These are phyloP conservation scores for Tagetes erecta DNA, from an alignment of 129 eudicot genomes.

Conservation along the genomic window DNA sequence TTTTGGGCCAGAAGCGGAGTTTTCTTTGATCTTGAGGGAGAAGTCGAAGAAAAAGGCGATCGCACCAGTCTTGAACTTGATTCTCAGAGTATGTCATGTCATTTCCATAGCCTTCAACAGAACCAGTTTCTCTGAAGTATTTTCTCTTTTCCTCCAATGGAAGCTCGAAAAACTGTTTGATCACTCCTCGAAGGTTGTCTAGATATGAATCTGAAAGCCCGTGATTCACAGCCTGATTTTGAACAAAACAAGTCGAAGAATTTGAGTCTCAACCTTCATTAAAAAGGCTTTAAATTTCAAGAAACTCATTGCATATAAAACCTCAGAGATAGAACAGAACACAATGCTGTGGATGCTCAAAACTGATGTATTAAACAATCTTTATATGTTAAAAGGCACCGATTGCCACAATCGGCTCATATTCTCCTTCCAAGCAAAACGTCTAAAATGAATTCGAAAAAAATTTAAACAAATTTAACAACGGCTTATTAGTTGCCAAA, in stretches of 20 bases:
- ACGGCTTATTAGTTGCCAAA: no score
- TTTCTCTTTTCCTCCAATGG: slow-evolving; percentile 67
- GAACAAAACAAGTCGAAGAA: background rate
- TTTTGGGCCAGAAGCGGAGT: slow-evolving; percentile 51
- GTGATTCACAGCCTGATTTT: slow-evolving; percentile 52
- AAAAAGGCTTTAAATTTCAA: background rate
- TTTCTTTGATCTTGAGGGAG: slow-evolving; percentile 48
- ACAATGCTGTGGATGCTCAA: background rate
- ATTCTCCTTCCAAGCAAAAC: no score
- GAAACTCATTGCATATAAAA: background rate
- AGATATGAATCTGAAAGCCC: slow-evolving; percentile 43
- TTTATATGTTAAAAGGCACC: no score
- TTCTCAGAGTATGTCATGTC: slow-evolving; percentile 51
- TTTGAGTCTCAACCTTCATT: background rate
- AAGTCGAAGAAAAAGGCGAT: slow-evolving; percentile 51
- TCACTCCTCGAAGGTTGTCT: slow-evolving; percentile 36
- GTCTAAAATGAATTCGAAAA: no score
- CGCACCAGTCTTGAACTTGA: slow-evolving; percentile 75
- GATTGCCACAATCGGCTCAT: no score
- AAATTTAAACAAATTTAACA: no score
- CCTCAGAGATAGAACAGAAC: background rate
- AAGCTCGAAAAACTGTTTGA: slow-evolving; percentile 54
- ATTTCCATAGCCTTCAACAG: slow-evolving; percentile 65
- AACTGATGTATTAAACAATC: no score
- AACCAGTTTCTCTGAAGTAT: slow-evolving; percentile 45